Evolutionary conservation across 345 rosid species (phyloP), one percentile per base, ranked within the genome.

Genomic region (Linum usitatissimum): DNA sequence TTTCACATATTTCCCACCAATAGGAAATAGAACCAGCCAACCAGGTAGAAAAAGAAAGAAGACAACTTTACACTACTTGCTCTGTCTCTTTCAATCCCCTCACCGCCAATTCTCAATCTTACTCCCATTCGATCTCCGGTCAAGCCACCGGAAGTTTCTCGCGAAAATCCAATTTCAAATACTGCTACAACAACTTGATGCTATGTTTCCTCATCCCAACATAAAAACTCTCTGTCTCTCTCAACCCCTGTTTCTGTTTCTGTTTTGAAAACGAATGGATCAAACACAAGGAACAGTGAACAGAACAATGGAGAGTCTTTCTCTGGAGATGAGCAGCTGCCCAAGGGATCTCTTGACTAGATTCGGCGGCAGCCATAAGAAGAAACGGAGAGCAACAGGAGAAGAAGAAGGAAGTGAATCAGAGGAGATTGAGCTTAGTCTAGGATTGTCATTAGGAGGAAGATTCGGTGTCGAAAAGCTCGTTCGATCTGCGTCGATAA

Each of bases 391-490:
- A 18, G 0, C 66, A 19, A 20, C 62, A 21, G 77, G 66, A 42
- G 74, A 68, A 42, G 77, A 74, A 12, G 56, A 18, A 4, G 70
- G 51, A 6, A 71, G 80, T 4, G 84, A 74, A 0, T 78, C 78
- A 55, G 76, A 70, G 18, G 74, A 75, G 51, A 68, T 94, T 56
- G 99, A 94, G 82, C 80, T 94, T 53, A 90, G 79, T 75, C 90
- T 94, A 6, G 96, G 95, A 68, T 58, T 94, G 18, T 94, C 99
- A 13, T 64, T 90, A 5, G 96, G 96, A 42, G 99, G 99, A 17
- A 65, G 83, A 59, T 94, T 94, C 53, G 99, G 99, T 55, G 89
- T 87, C 30, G 96, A 94, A 23, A 84, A 78, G 67, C 80, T 94
- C 1, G 73, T 61, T 45, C 70, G 99, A 67, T 88, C 97, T 23